Evolutionary conservation across 2,329 filamentous ascomycete genomes (phyloP).

Genomic region (Ceratocystiopsis sp.): DNA sequence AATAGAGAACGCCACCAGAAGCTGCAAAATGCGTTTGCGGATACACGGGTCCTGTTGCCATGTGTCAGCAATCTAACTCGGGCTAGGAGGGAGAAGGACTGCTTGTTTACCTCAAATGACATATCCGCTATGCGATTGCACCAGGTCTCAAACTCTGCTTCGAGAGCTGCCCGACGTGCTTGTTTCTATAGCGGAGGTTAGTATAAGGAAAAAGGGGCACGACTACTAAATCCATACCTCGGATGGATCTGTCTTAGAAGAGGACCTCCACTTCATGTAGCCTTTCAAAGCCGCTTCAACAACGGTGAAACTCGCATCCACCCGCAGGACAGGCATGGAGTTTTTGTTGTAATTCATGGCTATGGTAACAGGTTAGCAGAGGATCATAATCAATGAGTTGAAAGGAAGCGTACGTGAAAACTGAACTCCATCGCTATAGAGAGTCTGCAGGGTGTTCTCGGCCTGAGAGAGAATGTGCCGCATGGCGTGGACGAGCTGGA

Average conservation of each 20-base stretch:
- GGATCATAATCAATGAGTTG: slow-evolving; percentile 5
- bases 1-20: slow-evolving; percentile 72
- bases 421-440: slow-evolving; percentile 46
- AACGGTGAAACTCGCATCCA: slow-evolving; percentile 80
- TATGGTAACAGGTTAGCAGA: slow-evolving; percentile 9
- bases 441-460: slow-evolving; percentile 52
- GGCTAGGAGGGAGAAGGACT: too few species aligned
- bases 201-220: background rate
- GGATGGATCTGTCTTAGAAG: slow-evolving; percentile 2
- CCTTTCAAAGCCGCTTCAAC: slow-evolving; percentile 81
- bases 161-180: slow-evolving; percentile 39
- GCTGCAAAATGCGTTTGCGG: slow-evolving; percentile 62
- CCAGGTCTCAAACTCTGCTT: slow-evolving; percentile 52
- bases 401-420: too few species aligned
- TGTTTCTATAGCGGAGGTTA: slow-evolving; percentile 28
- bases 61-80: too few species aligned
- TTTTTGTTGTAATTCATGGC: slow-evolving; percentile 48
- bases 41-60: slow-evolving; percentile 52
- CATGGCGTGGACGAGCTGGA: slow-evolving; percentile 70
- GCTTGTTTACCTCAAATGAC: slow-evolving; percentile 36
- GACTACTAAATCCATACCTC: slow-evolving; percentile 1
- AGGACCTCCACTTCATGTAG: slow-evolving; percentile 59
- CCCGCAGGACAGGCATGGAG: slow-evolving; percentile 54
- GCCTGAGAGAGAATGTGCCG: slow-evolving; percentile 71
- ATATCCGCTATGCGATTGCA: slow-evolving; percentile 53